Evolutionary conservation across 352 stramenopile genomes (phyloP), one percentile per base, ranked within the genome.

Genomic region (Phytophthora meadii): DNA sequence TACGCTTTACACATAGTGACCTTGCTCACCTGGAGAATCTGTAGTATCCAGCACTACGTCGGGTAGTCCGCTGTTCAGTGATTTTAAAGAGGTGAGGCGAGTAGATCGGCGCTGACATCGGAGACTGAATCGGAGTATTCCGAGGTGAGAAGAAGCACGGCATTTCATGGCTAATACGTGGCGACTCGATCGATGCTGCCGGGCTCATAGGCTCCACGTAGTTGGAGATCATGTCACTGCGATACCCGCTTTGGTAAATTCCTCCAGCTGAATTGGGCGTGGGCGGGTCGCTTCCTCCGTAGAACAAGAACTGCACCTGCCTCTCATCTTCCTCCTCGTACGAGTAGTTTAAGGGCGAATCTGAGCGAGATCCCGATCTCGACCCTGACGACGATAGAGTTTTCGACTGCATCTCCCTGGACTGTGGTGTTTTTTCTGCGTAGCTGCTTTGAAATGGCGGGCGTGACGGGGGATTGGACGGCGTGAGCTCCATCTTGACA

Each of bases 261-360:
- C 54, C 55, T 47, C 54, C 57, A 39, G 58, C 45, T 30, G 77
- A 80, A 40, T 56, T 75, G 15, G 72, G 73, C 7, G 77, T 82
- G 12, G 68, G 61, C 10, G 58, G 49, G 54, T 84, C 77, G 32
- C 55, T 81, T 5, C 77, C 77, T 19, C 77, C 78, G 61, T 87
- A 87, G 47, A 87, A 87, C 52, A 87, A 72, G 58, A 87, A 87
- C 45, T 87, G 69, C 59, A 81, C 69, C 15, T 69, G 68, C 54
- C 56, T 50, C 56, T 83, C 63, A 22, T 78, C 61, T 28, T 75
- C 65, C 36, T 79, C 61, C 36, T 84, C 72, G 61, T 81, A 82
- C 36, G 70, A 70, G 17, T 65, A 69, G 48, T 68, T 69, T 19
- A 28, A 61, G 6, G 58, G 36, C 5, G 68, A 69, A 5, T 46